Evolutionary conservation across 805 yeast species (phyloP).

Genomic region (Blastobotrys robertii): DNA sequence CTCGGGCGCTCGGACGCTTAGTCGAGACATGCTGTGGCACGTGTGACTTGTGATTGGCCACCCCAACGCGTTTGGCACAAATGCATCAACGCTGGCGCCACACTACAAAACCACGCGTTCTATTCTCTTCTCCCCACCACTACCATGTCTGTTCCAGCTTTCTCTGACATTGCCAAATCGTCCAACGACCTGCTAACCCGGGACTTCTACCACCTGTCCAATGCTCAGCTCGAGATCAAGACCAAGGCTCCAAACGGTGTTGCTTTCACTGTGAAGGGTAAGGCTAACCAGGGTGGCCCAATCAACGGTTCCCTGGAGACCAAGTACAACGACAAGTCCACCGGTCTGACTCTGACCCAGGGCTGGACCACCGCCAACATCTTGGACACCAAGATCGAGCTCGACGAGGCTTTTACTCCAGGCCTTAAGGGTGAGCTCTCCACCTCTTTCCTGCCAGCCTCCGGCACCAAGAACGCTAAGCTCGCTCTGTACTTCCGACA

Average conservation of each 20-base stretch:
- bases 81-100: too few species aligned
- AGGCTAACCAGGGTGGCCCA: slow-evolving; percentile 66
- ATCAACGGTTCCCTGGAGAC: slow-evolving; percentile 86
- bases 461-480: slow-evolving; percentile 71
- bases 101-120: too few species aligned
- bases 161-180: slow-evolving; percentile 86
- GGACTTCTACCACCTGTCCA: slow-evolving; percentile 89
- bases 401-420: slow-evolving; percentile 84
- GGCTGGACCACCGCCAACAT: slow-evolving; percentile 96
- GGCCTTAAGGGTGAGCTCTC: slow-evolving; percentile 90
- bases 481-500: slow-evolving; percentile 85
- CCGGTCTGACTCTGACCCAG: slow-evolving; percentile 90
- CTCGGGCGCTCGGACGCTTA: too few species aligned
- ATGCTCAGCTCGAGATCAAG: slow-evolving; percentile 81
- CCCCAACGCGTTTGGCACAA: too few species aligned
- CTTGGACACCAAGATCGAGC: slow-evolving; percentile 86
- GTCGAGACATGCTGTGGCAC: too few species aligned
- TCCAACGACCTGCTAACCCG: slow-evolving; percentile 80
- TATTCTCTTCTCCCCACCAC: too few species aligned
- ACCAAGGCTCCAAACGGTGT: slow-evolving; percentile 96
- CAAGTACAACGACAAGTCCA: slow-evolving; percentile 82
- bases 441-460: slow-evolving; percentile 80
- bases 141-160: slow-evolving; percentile 75
- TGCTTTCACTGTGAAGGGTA: slow-evolving; percentile 87
- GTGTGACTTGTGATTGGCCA: too few species aligned